Percentiles rank a stretch among this genome's conserved stretches.
phyloP scores from a whole-genome alignment of 179 eudicot species.

The Nepenthes alata region DNA sequence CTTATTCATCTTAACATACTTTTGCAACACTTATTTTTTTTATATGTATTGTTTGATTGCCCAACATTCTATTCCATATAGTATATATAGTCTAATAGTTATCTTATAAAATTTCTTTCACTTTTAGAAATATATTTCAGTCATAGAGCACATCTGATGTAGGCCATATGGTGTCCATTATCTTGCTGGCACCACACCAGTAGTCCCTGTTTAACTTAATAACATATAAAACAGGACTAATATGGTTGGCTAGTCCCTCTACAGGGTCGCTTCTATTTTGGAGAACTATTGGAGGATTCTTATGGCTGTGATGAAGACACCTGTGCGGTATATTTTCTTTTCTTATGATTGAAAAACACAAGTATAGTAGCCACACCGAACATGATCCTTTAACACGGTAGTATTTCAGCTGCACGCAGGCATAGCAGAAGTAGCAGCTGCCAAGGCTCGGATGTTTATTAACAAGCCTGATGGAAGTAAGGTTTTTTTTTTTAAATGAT shows the following conservation, averaged over 20 bases:
- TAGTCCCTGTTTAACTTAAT: too few relatives aligned
- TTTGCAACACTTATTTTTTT: too few relatives aligned
- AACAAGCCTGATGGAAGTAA: conserved; percentile 96
- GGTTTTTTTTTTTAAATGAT: conserved; percentile 5
- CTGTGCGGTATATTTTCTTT: conserved; percentile 33
- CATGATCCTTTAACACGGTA: conserved; percentile 6
- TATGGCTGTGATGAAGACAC: conserved; percentile 57
- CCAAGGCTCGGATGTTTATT: conserved; percentile 84
- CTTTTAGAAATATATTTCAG: too few relatives aligned
- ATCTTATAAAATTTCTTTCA: too few relatives aligned
- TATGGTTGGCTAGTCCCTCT: conserved; percentile 1
- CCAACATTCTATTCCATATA: too few relatives aligned
- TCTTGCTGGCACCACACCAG: too few relatives aligned
- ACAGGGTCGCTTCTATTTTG: conserved; percentile 91
- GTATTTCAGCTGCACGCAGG: conserved; percentile 70
- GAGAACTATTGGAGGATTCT: conserved; percentile 51
- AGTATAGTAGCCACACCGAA: not conserved
- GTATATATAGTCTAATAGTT: too few relatives aligned
- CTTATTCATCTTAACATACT: too few relatives aligned
- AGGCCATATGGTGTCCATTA: too few relatives aligned
- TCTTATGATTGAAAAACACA: not conserved
- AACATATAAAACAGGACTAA: too few relatives aligned
- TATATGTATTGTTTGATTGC: too few relatives aligned
- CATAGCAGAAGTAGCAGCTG: conserved; percentile 92
- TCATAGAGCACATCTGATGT: too few relatives aligned